Percentiles rank a stretch among this genome's conserved stretches.
phyloP scores from a whole-genome alignment of 495 filamentous ascomycete species.

The Aspergillus nanangensis region DNA sequence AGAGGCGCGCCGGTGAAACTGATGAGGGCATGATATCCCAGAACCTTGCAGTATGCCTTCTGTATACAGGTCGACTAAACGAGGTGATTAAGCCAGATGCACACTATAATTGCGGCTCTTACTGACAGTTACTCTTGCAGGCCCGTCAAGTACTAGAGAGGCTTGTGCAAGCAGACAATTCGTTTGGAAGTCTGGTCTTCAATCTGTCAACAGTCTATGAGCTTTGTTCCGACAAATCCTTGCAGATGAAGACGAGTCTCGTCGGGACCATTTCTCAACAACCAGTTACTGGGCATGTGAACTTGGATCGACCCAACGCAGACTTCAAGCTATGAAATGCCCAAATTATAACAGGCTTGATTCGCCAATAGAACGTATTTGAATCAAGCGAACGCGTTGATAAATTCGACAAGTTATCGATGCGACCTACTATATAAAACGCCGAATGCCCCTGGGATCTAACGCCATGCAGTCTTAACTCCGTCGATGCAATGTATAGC shows the following conservation, averaged over 20 bases:
- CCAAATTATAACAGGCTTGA: too few species aligned
- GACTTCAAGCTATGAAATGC: constrained; percentile 81
- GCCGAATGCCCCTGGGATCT: not conserved
- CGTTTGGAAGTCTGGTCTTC: constrained; percentile 75
- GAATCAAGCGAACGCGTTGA: too few species aligned
- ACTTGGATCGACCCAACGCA: constrained; percentile 64
- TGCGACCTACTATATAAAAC: too few species aligned
- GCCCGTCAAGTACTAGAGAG: constrained; percentile 58
- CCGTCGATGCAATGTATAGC: constrained; percentile 8
- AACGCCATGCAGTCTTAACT: constrained; percentile 13
- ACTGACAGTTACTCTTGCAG: constrained; percentile 24
- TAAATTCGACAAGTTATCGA: too few species aligned
- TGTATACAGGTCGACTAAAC: constrained; percentile 73
- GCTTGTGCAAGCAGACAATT: constrained; percentile 53
- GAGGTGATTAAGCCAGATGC: constrained; percentile 52
- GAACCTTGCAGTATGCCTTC: constrained; percentile 75
- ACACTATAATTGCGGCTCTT: not conserved
- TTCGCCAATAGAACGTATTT: too few species aligned
- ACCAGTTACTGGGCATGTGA: constrained; percentile 36
- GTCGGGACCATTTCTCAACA: constrained; percentile 63
- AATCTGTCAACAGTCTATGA: constrained; percentile 92
- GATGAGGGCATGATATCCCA: constrained; percentile 56
- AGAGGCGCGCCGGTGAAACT: constrained; percentile 21
- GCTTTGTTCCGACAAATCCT: constrained; percentile 75
- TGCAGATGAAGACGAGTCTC: constrained; percentile 61